phyloP scores from a whole-genome alignment of 2,329 filamentous ascomycete species.

The Ophiosphaerella herpotricha region DNA sequence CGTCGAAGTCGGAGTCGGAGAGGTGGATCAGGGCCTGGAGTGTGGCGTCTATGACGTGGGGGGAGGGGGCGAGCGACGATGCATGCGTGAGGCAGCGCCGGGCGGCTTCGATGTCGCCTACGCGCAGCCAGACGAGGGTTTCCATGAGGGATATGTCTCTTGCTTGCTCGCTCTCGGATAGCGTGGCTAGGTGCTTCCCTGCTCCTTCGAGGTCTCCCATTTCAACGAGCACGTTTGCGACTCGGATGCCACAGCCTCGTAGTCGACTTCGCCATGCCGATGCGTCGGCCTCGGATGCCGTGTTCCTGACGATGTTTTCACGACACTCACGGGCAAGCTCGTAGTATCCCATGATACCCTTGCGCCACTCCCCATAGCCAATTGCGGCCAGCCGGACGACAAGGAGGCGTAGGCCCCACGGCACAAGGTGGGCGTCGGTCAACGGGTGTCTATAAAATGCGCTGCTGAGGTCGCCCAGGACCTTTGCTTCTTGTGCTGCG shows the following conservation, averaged over 20 bases:
- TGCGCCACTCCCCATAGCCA: slow-evolving; percentile 80
- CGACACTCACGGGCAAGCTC: slow-evolving; percentile 82
- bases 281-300: slow-evolving; percentile 56
- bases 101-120: slow-evolving; percentile 77
- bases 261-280: slow-evolving; percentile 74
- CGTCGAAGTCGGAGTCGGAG: slow-evolving; percentile 73
- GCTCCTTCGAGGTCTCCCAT: slow-evolving; percentile 89
- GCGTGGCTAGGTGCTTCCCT: slow-evolving; percentile 68
- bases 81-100: slow-evolving; percentile 55
- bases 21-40: slow-evolving; percentile 74
- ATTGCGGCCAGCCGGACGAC: slow-evolving; percentile 83
- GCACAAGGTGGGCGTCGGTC: slow-evolving; percentile 63
- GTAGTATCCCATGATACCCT: slow-evolving; percentile 88
- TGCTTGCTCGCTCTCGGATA: slow-evolving; percentile 52
- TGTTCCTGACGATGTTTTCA: slow-evolving; percentile 54
- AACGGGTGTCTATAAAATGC: slow-evolving; percentile 57
- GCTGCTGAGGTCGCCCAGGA: slow-evolving; percentile 65
- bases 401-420: slow-evolving; percentile 84
- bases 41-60: slow-evolving; percentile 43
- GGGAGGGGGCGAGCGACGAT: slow-evolving; percentile 15
- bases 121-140: slow-evolving; percentile 73
- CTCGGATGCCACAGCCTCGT: slow-evolving; percentile 71
- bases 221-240: slow-evolving; percentile 71
- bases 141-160: slow-evolving; percentile 48
- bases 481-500: slow-evolving; percentile 65